These are phyloP conservation scores for Panicum miliaceum DNA, from an alignment of 176 grass and related monocot genomes.

Conservation along the genomic window DNA sequence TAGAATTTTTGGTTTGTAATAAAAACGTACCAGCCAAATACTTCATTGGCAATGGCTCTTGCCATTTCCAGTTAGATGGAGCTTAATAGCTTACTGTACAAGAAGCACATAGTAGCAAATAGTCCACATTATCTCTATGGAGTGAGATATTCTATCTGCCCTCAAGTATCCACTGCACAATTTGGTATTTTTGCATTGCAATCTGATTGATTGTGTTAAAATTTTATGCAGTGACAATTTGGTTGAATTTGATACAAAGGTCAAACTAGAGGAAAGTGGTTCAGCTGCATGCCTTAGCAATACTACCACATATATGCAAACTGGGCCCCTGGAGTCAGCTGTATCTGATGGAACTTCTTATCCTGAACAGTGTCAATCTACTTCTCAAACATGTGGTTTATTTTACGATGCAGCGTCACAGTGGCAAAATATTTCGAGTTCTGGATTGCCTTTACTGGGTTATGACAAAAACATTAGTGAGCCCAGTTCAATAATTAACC, in stretches of 20 bases:
- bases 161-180: neutral
- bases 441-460: constrained; percentile 33
- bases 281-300: constrained; percentile 40
- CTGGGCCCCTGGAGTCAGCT: constrained; percentile 33
- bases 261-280: constrained; percentile 43
- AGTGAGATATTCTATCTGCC: constrained; percentile 13
- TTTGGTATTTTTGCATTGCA: constrained; percentile 35
- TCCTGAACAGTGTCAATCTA: constrained; percentile 52
- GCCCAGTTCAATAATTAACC: constrained; percentile 28
- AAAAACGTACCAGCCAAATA: neutral
- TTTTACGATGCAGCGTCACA: constrained; percentile 46
- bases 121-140: constrained; percentile 1
- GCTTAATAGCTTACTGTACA: constrained; percentile 11
- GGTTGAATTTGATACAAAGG: constrained; percentile 32
- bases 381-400: constrained; percentile 50
- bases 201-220: constrained; percentile 43
- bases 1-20: constrained; percentile 2
- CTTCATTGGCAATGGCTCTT: constrained; percentile 13
- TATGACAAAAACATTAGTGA: constrained; percentile 28
- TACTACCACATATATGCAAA: constrained; percentile 33
- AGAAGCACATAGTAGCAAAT: neutral
- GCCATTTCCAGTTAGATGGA: constrained; percentile 15
- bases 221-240: constrained; percentile 44
- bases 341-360: constrained; percentile 54
- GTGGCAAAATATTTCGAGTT: constrained; percentile 39